Evolutionary conservation across 352 stramenopile genomes (phyloP), one percentile per base, ranked within the genome.

Genomic region (Phytophthora crassamura): DNA sequence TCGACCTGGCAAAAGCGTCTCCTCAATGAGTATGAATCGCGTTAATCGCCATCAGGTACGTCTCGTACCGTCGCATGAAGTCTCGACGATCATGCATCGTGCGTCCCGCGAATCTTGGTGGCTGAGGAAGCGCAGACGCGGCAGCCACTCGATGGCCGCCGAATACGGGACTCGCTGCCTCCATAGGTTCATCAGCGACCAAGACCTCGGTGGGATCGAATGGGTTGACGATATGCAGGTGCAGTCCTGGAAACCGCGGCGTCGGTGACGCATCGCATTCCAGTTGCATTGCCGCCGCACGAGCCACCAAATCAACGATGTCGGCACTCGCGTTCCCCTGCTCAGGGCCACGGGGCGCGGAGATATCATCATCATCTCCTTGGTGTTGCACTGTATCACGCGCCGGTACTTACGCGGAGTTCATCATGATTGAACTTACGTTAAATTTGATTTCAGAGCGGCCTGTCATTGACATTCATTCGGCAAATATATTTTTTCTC

Each of bases 361-460:
- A n/a, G n/a, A n/a, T n/a, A n/a, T 56, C 34, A 30, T 8, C 36
- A 33, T 11, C 14, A 30, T 5, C 16, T 16, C 30, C 46, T 53
- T 53, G 46, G 16, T 32, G 46, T 40, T 53, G n/a, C 46, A 53
- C 41, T 36, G 3, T 10, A 7, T 43, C 48, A 46, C 48, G 48
- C 42, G 42, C 42, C 18, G 25, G 20, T 50, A 4, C 42, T 50
- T 9, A 11, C 42, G 42, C 22, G 42, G 42, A 50, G 42, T 50
- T 35, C 15, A 56, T 15, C 14, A 15, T 45, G 48, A 46, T 56
- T 33, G 48, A 46, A 56, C 48, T 56, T 20, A 56, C 43, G 48
- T 45, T 56, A 56, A 56, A 33, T 56, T 50, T 50, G 33, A 56
- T 56, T 32, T 41, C 46, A n/a, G n/a, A n/a, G n/a, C n/a, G n/a